Base-by-base conservation (phyloP, 352 stramenopile genomes). In the Globisporangium mamillatum region DNA sequence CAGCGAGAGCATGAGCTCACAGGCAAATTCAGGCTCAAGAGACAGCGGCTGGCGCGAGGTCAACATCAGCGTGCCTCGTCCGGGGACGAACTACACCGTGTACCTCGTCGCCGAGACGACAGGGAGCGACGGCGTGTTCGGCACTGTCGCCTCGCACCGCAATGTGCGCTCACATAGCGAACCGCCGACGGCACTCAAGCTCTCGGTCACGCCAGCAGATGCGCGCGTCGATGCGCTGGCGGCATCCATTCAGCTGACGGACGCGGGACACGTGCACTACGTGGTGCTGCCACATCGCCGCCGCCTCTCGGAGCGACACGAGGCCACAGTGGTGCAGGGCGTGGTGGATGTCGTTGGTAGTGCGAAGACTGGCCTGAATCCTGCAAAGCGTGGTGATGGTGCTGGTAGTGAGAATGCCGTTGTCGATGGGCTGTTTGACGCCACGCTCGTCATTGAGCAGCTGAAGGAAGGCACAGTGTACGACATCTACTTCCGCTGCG, bases 101-200 rank as follows among this genome's bases (percentile, higher is more conserved):
- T 75, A 86, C 58, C 63, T 95, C 12, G 84, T 92, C 10, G 90
- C 87, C 0, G 87, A 95, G 66, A 95, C 85, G 0, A 75, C 71
- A 9, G 66, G 61, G 44, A 93, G 85, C 46, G 82, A 87, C 18
- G 87, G 87, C 3, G 85, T 93, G 24, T 95, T 84, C 60, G 87
- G 87, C 0, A 83, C 73, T 9, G 84, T 95, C 20, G 88, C 88
- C 2, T 80, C 73, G 8, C 84, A 93, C 32, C 34, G 72, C n/a
- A 62, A 75, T 1, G 84, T 95, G 8, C 71, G 72, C 22, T 82
- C 81, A 32, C 80, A 93, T n/a, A 70, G 67, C 2, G 69, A 82
- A 6, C 71, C 82, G 0, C 82, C 85, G 1, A 57, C 67, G 0
- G 53, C 86, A 0, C 29, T 80, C 10, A 75, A 84, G 32, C 56